These are phyloP conservation scores for Tulasnella sp. DNA, from an alignment of 768 basidiomycete genomes.

Conservation along the genomic window DNA sequence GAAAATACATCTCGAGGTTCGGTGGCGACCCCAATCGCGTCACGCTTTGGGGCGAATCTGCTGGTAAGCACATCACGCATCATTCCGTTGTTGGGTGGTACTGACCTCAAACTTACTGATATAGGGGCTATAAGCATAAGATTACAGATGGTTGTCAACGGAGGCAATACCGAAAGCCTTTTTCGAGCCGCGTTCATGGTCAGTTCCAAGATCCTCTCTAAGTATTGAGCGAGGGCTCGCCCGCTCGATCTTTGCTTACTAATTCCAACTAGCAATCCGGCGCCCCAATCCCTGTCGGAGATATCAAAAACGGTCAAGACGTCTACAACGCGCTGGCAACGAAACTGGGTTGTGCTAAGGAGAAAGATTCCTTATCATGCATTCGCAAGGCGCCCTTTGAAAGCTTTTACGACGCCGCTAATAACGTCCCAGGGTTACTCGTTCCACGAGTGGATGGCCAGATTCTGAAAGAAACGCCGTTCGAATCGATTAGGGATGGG, in stretches of 20 bases:
- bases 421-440: not conserved
- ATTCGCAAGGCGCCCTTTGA: not conserved
- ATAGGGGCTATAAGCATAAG: not conserved
- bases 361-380: not conserved
- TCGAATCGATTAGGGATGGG: not conserved
- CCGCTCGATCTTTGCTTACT: no score
- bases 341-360: not conserved
- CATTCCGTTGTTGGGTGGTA: not conserved
- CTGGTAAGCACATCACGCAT: not conserved
- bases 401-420: not conserved
- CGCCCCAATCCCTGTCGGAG: not conserved
- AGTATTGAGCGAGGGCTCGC: no score
- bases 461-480: not conserved
- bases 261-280: not conserved
- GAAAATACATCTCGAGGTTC: conserved; percentile 30
- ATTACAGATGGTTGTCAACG: not conserved
- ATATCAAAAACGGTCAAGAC: not conserved
- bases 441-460: not conserved
- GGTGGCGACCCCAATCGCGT: conserved; percentile 29
- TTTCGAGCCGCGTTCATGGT: not conserved
- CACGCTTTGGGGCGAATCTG: not conserved
- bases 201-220: not conserved
- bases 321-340: not conserved
- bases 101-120: not conserved
- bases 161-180: not conserved